Evolutionary conservation across 140 eudicot species (phyloP).

Genomic region (Senecio squalidus): DNA sequence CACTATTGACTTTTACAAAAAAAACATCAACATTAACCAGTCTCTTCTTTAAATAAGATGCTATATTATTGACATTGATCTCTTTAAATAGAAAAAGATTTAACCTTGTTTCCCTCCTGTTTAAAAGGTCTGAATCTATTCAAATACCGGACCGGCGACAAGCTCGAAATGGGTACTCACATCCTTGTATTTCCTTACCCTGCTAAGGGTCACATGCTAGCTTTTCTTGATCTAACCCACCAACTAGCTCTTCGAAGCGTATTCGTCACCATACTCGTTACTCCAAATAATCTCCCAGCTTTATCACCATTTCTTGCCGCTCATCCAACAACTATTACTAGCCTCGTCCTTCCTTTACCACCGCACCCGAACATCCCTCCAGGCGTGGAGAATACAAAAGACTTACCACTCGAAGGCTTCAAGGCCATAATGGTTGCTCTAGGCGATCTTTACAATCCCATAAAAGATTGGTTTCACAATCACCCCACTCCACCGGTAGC

Average conservation of each 20-base stretch:
- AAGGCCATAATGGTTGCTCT: background rate
- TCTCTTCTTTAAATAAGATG: no score
- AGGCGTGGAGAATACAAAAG: background rate
- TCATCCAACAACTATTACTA: background rate
- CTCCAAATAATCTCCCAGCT: background rate
- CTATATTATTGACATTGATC: no score
- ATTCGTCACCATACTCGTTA: background rate
- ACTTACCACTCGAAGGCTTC: background rate
- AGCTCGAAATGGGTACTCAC: no score
- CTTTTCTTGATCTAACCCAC: background rate
- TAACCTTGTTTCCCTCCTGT: no score
- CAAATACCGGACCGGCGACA: no score
- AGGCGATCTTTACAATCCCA: background rate
- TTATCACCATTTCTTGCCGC: background rate
- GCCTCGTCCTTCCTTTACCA: background rate
- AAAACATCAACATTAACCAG: no score
- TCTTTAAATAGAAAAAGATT: no score
- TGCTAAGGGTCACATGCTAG: background rate
- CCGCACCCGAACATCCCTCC: background rate
- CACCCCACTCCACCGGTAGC: background rate
- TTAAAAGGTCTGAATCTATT: no score
- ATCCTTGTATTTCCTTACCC: background rate
- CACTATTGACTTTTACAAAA: no score
- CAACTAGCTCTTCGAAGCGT: background rate
- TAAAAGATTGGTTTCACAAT: background rate